Evolutionary conservation across 805 yeast species (phyloP), one percentile per base, ranked within the genome.

Genomic region (Teunomyces kruisii): DNA sequence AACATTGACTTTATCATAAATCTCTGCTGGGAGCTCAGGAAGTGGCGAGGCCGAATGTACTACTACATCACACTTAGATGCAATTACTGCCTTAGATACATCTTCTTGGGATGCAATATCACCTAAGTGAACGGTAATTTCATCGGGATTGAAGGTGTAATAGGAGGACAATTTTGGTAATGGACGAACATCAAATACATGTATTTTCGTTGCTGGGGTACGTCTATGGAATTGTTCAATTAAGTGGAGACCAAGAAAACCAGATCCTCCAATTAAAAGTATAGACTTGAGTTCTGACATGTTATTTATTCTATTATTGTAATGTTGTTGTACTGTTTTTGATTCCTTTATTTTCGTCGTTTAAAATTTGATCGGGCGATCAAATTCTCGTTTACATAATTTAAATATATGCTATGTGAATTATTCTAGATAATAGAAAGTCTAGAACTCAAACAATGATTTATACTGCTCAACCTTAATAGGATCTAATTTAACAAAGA

Each of bases 11-110:
- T 86, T 86, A 54, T 83, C 86, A 67, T 92, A 92, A 37, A 94
- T 78, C 36, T 80, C 84, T n/a, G 81, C 78, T 54, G 50, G 46
- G 22, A 84, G 72, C 4, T 97, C 97, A 61, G 90, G 97, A 64
- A 94, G 78, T 14, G 99, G 99, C 9, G 98, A 92, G 2, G 98
- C 99, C 1, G 96, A 86, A 61, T 95, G 98, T 7, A 94, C 96
- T 17, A 94, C 79, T 1, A 88, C 91, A 33, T 80, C 76, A 39
- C 96, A 89, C 31, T 73, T 62, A 26, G 85, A 74, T 10, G 58
- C 62, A 28, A 65, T 61, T 31, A 92, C 79, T 0, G 95, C 96
- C 6, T 65, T 58, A 3, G 68, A 61, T 4, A 94, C 84, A 57
- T 88, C 96, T 8, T 69, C 77, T 24, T 75, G 78, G 0, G 86